Evolutionary conservation across 2,329 filamentous ascomycete genomes (phyloP).

Genomic region (Fusarium secorum): DNA sequence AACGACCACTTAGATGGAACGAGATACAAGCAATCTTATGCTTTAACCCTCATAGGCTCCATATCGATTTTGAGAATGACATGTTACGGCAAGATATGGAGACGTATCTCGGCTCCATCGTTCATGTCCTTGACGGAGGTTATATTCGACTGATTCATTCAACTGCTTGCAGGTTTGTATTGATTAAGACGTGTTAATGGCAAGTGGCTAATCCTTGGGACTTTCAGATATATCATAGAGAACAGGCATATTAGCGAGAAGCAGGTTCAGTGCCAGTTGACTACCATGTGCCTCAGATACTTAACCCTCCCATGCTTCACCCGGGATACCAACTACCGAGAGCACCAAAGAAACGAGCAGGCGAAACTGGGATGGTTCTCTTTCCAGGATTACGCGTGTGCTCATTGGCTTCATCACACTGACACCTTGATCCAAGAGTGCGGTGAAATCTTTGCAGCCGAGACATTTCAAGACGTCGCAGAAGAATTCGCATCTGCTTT

Average conservation of each 20-base stretch:
- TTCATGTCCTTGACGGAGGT: not conserved
- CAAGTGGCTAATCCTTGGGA: rapidly evolving
- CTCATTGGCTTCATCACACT: not conserved
- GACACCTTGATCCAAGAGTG: not conserved
- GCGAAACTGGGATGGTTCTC: not conserved
- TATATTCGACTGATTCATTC: not conserved
- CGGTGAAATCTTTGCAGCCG: rapidly evolving
- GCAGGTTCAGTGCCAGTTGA: not conserved
- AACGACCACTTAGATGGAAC: not conserved
- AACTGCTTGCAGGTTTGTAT: not conserved
- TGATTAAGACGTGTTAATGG: rapidly evolving
- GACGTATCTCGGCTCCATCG: not conserved
- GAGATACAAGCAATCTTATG: conserved; percentile 6
- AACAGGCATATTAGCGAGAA: not conserved
- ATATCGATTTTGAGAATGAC: not conserved
- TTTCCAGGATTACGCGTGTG: not conserved
- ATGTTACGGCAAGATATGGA: conserved; percentile 3
- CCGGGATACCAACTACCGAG: rapidly evolving
- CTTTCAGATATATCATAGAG: not conserved
- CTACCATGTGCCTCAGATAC: not conserved
- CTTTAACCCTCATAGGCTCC: not conserved
- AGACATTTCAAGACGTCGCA: not conserved
- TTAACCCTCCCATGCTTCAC: not conserved
- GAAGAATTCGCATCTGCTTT: not conserved
- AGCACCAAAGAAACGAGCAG: not conserved